phyloP scores from a whole-genome alignment of 2,329 filamentous ascomycete species.

The Aspergillus alliaceus region DNA sequence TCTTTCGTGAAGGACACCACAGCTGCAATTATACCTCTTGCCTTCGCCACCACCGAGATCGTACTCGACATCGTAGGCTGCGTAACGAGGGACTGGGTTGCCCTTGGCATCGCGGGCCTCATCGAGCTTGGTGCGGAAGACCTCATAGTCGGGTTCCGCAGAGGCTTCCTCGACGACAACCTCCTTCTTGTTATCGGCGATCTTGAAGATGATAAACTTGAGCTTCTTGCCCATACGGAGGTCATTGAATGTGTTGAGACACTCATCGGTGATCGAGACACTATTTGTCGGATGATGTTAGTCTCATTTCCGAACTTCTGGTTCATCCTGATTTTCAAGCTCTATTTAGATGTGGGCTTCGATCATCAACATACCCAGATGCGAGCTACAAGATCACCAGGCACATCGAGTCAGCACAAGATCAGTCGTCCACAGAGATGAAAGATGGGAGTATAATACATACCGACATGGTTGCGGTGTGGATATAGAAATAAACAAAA shows the following conservation, averaged over 20 bases:
- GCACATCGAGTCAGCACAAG: conserved; percentile 10
- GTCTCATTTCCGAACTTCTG: neutral
- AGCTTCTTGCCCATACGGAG: conserved; percentile 42
- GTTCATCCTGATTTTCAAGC: neutral
- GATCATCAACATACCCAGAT: conserved; percentile 33
- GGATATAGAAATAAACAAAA: conserved; percentile 21
- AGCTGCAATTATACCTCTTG: conserved; percentile 41
- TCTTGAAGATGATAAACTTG: conserved; percentile 56
- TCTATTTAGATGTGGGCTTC: neutral
- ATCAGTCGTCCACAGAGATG: neutral
- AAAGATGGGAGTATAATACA: conserved; percentile 15
- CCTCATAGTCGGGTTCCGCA: conserved; percentile 47
- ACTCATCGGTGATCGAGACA: conserved; percentile 49
- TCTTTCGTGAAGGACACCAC: neutral
- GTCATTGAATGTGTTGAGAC: conserved; percentile 48
- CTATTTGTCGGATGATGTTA: conserved; percentile 25
- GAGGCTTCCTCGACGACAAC: conserved; percentile 50
- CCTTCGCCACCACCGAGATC: conserved; percentile 50
- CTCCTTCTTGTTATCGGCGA: conserved; percentile 51
- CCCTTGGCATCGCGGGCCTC: conserved; percentile 44
- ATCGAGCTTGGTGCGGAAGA: conserved; percentile 48
- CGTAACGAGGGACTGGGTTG: conserved; percentile 49
- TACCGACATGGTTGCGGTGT: conserved; percentile 36
- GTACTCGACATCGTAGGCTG: conserved; percentile 52
- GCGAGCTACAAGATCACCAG: conserved; percentile 28